Base-by-base conservation (phyloP, 257 asterid genomes). In the Ophiorrhiza pumila region DNA sequence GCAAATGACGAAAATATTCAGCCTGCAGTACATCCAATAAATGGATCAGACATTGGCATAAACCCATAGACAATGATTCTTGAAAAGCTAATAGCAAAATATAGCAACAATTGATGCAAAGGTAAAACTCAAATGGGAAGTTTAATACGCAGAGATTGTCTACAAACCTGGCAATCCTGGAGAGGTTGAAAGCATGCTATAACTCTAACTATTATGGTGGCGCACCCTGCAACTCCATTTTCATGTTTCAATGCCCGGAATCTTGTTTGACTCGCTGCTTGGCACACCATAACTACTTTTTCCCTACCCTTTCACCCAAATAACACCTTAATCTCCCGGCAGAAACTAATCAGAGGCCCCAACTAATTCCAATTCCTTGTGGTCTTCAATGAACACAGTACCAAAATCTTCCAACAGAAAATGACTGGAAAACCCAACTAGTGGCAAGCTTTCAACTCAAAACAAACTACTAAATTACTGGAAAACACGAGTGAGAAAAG, bases 121-220 rank as follows among this genome's bases (percentile, higher is more conserved):
- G 23, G 57, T 37, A 57, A 71, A 65, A 74, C 35, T 2, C 6
- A 29, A 29, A 68, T 53, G 29, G 12, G 55, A 66, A 56, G 68
- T 68, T 31, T 31, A 68, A 34, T 50, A 27, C 20, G 20, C 41
- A 78, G 61, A 41, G 32, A 31, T 47, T 17, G 39, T 34, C 2
- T 1, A 57, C 92, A 34, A 47, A 93, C 98, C 98, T 94, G 99
- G 81, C 99, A 94, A 85, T 91, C 99, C 80, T 90, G 96, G 72
- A 93, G 97, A 74, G 97, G 96, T 88, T 91, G 98, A 83, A 94
- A 91, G 88, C 99, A 94, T 68, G 95, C 99, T 81, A 94, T 90
- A 18, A 94, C 90, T 87, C 93, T 94, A 94, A 94, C 96, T 71
- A 90, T 85, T 50, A 94, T 88, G 87, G 97, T 89, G 84, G 96